Percentiles rank a stretch among this genome's conserved stretches.
Conservation (phyloP, 768 basidiomycete species). For the Lyophyllum semitale region DNA sequence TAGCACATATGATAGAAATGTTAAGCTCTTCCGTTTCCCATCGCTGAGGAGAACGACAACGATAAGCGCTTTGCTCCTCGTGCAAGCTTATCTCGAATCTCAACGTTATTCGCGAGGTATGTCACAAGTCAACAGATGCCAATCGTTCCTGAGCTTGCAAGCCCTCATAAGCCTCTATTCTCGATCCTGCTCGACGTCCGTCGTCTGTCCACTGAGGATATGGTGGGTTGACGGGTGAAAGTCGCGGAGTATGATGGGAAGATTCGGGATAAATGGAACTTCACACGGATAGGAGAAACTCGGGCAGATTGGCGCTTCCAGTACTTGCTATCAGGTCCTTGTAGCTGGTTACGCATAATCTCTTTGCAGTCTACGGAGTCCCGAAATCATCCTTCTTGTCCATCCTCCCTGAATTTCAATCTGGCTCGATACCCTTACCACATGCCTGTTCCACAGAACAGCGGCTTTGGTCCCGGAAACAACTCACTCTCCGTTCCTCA, state of each 20-base stretch:
- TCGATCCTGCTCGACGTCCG: background rate
- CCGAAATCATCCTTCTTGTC: background rate
- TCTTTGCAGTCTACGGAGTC: conserved; percentile 2
- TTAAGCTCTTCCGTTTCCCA: background rate
- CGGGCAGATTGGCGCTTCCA: conserved; percentile 17
- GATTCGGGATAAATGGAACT: conserved; percentile 21
- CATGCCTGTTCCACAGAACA: conserved; percentile 17
- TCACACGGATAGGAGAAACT: conserved; percentile 26
- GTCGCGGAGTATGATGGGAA: conserved; percentile 17
- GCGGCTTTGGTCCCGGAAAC: conserved; percentile 11
- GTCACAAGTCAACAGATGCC: conserved; percentile 2
- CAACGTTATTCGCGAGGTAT: conserved; percentile 8
- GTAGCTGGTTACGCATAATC: background rate
- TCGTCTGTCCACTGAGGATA: background rate
- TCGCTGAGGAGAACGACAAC: background rate
- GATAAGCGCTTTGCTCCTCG: background rate
- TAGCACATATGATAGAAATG: background rate
- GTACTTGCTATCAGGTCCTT: conserved; percentile 10
- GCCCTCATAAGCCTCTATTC: background rate
- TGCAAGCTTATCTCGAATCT: conserved; percentile 10
- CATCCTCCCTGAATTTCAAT: conserved; percentile 4
- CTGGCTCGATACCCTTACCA: conserved; percentile 18
- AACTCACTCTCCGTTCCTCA: conserved; percentile 15
- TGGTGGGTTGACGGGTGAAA: conserved; percentile 6
- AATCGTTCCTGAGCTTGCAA: conserved; percentile 1